Conservation (phyloP, 345 rosid species). For the Syzygium aromaticum region DNA sequence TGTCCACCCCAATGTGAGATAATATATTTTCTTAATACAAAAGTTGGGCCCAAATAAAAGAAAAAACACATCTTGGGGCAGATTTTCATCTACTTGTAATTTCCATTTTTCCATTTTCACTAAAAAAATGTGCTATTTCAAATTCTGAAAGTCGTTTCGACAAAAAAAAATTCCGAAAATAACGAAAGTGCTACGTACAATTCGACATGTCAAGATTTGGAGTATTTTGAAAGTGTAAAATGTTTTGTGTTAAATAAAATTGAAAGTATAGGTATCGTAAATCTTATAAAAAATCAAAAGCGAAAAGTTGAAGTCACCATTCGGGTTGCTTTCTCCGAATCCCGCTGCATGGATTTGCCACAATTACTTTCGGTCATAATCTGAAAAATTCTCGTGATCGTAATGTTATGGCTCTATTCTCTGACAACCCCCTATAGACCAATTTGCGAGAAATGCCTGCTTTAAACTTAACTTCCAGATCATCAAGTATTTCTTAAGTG, state of each 20-base stretch:
- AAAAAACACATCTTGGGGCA: neutral
- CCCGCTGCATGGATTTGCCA: neutral
- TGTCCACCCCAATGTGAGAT: neutral
- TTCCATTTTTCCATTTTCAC: neutral
- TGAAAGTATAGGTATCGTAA: neutral
- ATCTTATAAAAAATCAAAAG: neutral
- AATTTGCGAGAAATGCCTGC: neutral
- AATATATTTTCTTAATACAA: neutral
- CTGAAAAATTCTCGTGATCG: neutral
- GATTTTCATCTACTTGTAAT: neutral
- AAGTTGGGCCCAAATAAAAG: neutral
- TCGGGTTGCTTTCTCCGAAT: neutral
- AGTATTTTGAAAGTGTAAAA: neutral
- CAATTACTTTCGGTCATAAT: neutral
- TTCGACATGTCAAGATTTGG: neutral
- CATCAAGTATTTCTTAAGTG: neutral
- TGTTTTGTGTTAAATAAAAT: neutral
- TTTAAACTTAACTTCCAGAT: neutral
- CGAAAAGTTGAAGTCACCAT: neutral
- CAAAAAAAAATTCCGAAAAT: neutral
- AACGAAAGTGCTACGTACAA: neutral
- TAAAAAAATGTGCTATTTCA: neutral
- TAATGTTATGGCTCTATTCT: rapidly evolving
- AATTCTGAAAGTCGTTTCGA: neutral
- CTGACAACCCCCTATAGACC: rapidly evolving